Evolutionary conservation across 2,329 filamentous ascomycete genomes (phyloP), one percentile per base, ranked within the genome.

Genomic region (Claviceps sp.): DNA sequence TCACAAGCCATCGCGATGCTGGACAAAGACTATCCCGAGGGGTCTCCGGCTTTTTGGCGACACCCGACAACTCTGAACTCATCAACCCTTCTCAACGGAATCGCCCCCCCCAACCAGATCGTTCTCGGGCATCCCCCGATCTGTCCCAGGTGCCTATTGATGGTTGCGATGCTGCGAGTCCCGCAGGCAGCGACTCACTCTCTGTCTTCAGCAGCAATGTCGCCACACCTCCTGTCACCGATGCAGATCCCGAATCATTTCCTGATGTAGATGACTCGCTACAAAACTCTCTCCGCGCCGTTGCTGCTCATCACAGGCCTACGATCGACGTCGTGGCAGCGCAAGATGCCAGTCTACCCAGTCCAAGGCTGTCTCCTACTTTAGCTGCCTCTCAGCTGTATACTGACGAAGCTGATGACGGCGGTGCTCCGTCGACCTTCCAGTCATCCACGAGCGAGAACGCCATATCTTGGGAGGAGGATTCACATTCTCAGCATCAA

Each of bases 281-380:
- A 16, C 70, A 72, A 51, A 68, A 68, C 61, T 70, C 68, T 22
- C 63, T 73, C 52, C 68, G 72, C 38, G 70, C 70, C 38, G 70
- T 70, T 58, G 70, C 70, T 57, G 68, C 73, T 50, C 76, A 71
- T 55, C 71, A 71, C 45, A 66, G 75, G 34, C 73, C 78, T 23
- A 71, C 70, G 47, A 74, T 90, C 48, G 83, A 89, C 60, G 85
- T 82, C 46, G 77, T 84, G 51, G 80, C 82, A 52, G 82, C 84
- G 40, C 86, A 93, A 64, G 91, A 96, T 71, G 88, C 88, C 57
- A 96, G 88, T 68, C 75, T 98, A 55, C 93, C 93, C 50, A 98
- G 93, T 65, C 93, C 93, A 37, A 90, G 93, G 61, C 71, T 98
- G 52, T 98, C 93, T 26, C 93, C 93, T 4, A 94, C 91, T 5